Evolutionary conservation across 495 filamentous ascomycete species (phyloP).

Genomic region (Glarea lozoyensis): DNA sequence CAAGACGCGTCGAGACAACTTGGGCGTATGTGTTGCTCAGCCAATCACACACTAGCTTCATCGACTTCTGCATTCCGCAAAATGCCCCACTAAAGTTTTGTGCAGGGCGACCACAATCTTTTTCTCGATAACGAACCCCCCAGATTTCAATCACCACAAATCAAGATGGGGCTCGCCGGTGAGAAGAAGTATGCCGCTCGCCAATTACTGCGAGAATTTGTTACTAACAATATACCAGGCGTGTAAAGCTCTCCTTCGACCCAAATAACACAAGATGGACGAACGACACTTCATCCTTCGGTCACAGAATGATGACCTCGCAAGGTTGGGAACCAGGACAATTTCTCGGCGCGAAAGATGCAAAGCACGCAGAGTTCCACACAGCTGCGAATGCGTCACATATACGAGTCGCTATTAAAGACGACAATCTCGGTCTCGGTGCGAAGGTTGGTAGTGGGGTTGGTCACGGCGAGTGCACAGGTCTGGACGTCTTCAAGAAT

Average conservation of each 20-base stretch:
- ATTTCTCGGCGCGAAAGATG: constrained; percentile 65
- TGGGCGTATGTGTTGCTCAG: too few species aligned
- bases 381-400: constrained; percentile 69
- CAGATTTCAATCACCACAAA: constrained; percentile 9
- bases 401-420: constrained; percentile 72
- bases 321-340: constrained; percentile 88
- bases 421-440: constrained; percentile 82
- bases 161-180: constrained; percentile 72
- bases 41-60: constrained; percentile 7
- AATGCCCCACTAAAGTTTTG: constrained; percentile 14
- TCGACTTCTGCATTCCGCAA: not conserved
- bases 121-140: constrained; percentile 11
- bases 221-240: constrained; percentile 40
- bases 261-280: constrained; percentile 93
- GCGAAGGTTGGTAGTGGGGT: constrained; percentile 56
- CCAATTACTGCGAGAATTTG: not conserved
- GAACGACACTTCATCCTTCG: constrained; percentile 69
- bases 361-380: constrained; percentile 62
- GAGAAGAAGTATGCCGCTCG: constrained; percentile 52
- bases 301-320: constrained; percentile 73
- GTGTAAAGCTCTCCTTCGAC: constrained; percentile 73
- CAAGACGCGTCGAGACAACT: too few species aligned
- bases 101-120: constrained; percentile 2
- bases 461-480: constrained; percentile 61
- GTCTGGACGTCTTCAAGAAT: constrained; percentile 73